These are phyloP conservation scores for Microbotryomycetes sp. DNA, from an alignment of 1,284 basidiomycete genomes.

Conservation along the genomic window DNA sequence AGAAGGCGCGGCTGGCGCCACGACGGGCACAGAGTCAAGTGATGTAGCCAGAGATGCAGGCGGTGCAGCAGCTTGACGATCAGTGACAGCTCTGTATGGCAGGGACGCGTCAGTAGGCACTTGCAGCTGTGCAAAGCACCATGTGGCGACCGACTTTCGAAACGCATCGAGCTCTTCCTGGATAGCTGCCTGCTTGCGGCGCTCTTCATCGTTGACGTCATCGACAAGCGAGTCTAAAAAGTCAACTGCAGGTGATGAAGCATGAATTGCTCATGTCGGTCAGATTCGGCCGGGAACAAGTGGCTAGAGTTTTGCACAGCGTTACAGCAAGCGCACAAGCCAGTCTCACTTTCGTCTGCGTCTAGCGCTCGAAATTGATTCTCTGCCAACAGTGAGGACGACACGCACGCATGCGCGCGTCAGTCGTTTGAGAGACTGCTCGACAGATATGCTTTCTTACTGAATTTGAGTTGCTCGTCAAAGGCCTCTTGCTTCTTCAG, in stretches of 20 bases:
- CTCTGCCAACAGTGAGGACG: slow-evolving; percentile 45
- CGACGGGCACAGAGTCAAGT: neutral
- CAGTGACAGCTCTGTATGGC: slow-evolving; percentile 8
- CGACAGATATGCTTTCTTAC: slow-evolving; percentile 47
- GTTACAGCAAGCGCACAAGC: neutral
- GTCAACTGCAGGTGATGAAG: slow-evolving; percentile 56
- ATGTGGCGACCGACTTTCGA: slow-evolving; percentile 53
- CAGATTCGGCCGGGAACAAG: no score
- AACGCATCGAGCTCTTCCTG: slow-evolving; percentile 72
- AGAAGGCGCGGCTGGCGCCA: neutral
- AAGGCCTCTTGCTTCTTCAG: slow-evolving; percentile 76
- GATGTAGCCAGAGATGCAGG: slow-evolving; percentile 2
- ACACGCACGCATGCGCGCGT: no score
- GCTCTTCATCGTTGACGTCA: slow-evolving; percentile 66
- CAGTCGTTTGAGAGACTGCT: no score
- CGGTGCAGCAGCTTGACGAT: neutral
- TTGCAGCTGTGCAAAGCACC: no score
- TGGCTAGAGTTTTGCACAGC: neutral
- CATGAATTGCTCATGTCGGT: neutral
- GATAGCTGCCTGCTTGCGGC: slow-evolving; percentile 61
- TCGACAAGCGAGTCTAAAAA: slow-evolving; percentile 76
- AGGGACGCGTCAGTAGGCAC: neutral
- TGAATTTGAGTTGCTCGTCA: slow-evolving; percentile 85
- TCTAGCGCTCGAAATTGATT: slow-evolving; percentile 87
- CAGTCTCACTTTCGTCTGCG: slow-evolving; percentile 59